Conservation (phyloP, 2,329 filamentous ascomycete species). For the Didymella exigua region DNA sequence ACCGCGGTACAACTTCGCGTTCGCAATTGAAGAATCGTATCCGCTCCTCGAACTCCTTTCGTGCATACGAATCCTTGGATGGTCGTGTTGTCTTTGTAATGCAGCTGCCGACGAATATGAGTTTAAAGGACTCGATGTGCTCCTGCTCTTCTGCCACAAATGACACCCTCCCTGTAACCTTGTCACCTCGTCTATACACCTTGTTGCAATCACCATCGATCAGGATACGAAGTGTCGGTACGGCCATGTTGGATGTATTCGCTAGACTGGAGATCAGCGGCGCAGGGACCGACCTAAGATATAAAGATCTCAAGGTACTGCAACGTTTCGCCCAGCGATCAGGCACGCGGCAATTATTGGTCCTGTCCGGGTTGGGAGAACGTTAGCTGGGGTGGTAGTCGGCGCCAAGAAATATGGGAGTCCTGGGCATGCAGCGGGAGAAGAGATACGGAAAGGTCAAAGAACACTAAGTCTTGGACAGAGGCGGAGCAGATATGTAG, state of each 20-base stretch:
- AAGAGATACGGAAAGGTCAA: conserved; percentile 30
- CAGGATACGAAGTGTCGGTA: conserved; percentile 35
- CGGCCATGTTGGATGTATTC: conserved; percentile 32
- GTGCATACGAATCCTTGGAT: conserved; percentile 19
- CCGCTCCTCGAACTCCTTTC: conserved; percentile 36
- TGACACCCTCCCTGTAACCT: conserved; percentile 42
- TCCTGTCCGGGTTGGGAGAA: conserved; percentile 34
- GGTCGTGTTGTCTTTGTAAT: conserved; percentile 42
- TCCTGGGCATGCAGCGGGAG: conserved; percentile 33
- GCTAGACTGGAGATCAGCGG: conserved; percentile 22
- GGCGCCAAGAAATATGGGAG: conserved; percentile 39
- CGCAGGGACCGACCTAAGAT: conserved; percentile 38
- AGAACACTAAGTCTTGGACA: conserved; percentile 23
- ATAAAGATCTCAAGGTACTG: conserved; percentile 18
- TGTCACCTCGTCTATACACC: conserved; percentile 40
- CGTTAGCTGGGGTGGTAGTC: conserved; percentile 35
- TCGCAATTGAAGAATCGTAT: conserved; percentile 40
- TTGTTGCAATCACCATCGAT: conserved; percentile 40
- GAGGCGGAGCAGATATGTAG: conserved; percentile 19
- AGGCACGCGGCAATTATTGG: conserved; percentile 39
- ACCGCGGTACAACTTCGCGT: conserved; percentile 27
- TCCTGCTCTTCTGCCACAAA: conserved; percentile 36
- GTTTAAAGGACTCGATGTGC: conserved; percentile 34
- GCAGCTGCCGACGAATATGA: conserved; percentile 41
- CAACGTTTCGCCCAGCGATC: conserved; percentile 23